Evolutionary conservation across 78 protist genomes (phyloP).

Genomic region (Reticulomyxa filosa): DNA sequence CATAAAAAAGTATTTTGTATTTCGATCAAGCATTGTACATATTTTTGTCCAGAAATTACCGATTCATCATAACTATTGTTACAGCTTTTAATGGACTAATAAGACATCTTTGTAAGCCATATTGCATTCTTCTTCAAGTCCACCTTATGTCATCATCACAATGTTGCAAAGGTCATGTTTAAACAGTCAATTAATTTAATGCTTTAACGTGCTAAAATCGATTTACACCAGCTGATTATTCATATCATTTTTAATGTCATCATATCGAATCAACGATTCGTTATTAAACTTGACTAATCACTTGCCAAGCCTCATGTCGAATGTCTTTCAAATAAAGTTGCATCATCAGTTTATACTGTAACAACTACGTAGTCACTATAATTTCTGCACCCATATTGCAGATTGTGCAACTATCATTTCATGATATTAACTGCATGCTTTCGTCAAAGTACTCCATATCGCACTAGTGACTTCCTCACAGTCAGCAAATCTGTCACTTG

Average conservation of each 20-base stretch:
- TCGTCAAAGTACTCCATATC: conserved; percentile 72
- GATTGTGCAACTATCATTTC: conserved; percentile 76
- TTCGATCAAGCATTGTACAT: conserved; percentile 48
- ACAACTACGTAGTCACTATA: conserved; percentile 80
- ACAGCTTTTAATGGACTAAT: conserved; percentile 73
- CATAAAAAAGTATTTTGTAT: conserved; percentile 44
- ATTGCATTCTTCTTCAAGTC: conserved; percentile 30
- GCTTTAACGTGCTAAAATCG: conserved; percentile 56
- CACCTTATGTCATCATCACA: conserved; percentile 31
- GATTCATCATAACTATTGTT: conserved; percentile 80
- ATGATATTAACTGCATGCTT: conserved; percentile 57
- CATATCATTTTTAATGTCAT: conserved; percentile 18
- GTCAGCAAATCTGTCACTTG: conserved; percentile 65
- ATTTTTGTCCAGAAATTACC: conserved; percentile 53
- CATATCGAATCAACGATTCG: too few species aligned
- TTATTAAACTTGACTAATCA: too few species aligned
- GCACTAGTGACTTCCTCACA: conserved; percentile 63
- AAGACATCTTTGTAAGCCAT: conserved; percentile 70
- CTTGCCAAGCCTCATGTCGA: conserved; percentile 43
- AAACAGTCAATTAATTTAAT: conserved; percentile 80
- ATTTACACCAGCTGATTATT: conserved; percentile 68
- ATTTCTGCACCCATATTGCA: conserved; percentile 92
- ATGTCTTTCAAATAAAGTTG: conserved; percentile 53
- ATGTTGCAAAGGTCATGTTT: conserved; percentile 66
- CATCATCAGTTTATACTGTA: conserved; percentile 72